Evolutionary conservation across 306 rosid genomes (phyloP), one percentile per base, ranked within the genome.

Genomic region (Sophora flavescens): DNA sequence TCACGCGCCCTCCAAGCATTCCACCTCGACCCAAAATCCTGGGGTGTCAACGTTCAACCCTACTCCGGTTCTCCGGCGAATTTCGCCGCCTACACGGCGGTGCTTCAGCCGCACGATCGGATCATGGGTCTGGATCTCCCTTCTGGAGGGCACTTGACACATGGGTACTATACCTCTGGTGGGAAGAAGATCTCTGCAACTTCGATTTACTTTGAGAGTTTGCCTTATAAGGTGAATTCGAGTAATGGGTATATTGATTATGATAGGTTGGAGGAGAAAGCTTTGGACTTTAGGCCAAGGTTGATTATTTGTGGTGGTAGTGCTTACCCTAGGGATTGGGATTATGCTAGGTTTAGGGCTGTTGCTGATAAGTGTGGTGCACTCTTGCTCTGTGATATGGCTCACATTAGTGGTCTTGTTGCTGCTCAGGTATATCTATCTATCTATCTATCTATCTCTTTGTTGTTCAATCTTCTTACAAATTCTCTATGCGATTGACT

Each of bases 181-280:
- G 98, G 98, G 42, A 93, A 93, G 92, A 93, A 93, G 88, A 93
- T 93, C 83, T 93, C 98, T 0, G 98, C 98, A 0, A 93, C 98
- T 66, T 93, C 98, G 39, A 93, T 93, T 69, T 93, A 93, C 86
- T 93, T 93, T 59, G 98, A 93, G 93, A 91, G 97, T 45, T 84
- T 93, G 81, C 98, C 98, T 0, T 93, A 91, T 77, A 93, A 93
- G 91, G 97, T 93, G 75, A 86, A 86, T 78, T 80, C 61, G 3
- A 4, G 38, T 0, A 87, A 96, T 5, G 98, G 98, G 1, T 89
- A 36, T 62, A 87, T 93, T 28, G 98, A 93, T 63, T 91, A 93
- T 48, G 97, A 88, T 2, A 91, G 76, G 81, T 74, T 93, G 82
- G 98, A 93, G 74, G 98, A 93, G 92, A 93, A 93, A 81, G 98